Evolutionary conservation across 345 rosid species (phyloP).

Genomic region (Heritiera littoralis): DNA sequence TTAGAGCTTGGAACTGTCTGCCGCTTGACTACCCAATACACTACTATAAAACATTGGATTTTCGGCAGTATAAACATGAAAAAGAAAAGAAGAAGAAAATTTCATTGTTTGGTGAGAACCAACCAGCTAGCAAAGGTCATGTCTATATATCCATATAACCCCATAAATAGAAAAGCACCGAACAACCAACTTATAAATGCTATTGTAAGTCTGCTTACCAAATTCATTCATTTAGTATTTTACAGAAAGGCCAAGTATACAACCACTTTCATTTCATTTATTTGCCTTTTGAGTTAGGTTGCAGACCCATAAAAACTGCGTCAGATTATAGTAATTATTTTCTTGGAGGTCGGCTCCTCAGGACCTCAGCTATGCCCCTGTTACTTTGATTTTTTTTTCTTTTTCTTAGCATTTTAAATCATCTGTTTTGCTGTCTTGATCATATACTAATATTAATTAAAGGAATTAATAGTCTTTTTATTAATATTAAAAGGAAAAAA

Average conservation of each 20-base stretch:
- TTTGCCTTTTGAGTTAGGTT: neutral
- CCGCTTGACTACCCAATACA: neutral
- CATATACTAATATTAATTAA: neutral
- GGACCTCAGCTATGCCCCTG: neutral
- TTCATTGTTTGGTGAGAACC: neutral
- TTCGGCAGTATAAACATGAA: no score
- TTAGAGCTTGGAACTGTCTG: neutral
- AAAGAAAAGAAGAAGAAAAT: no score
- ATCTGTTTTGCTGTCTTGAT: neutral
- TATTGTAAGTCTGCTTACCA: neutral
- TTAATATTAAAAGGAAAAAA: no score
- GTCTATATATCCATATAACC: neutral
- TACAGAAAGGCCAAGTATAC: neutral
- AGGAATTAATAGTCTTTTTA: no score
- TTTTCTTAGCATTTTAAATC: neutral
- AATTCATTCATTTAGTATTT: neutral
- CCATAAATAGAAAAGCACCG: neutral
- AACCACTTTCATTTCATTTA: neutral
- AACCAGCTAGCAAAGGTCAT: neutral
- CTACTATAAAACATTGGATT: neutral
- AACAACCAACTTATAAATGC: constrained; percentile 39
- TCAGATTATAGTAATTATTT: constrained; percentile 8
- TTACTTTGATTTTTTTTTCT: neutral
- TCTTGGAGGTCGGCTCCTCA: neutral
- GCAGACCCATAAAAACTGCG: neutral